These are phyloP conservation scores for Talaromyces sp. DNA, from an alignment of 2,329 filamentous ascomycete species.

Conservation along the genomic window DNA sequence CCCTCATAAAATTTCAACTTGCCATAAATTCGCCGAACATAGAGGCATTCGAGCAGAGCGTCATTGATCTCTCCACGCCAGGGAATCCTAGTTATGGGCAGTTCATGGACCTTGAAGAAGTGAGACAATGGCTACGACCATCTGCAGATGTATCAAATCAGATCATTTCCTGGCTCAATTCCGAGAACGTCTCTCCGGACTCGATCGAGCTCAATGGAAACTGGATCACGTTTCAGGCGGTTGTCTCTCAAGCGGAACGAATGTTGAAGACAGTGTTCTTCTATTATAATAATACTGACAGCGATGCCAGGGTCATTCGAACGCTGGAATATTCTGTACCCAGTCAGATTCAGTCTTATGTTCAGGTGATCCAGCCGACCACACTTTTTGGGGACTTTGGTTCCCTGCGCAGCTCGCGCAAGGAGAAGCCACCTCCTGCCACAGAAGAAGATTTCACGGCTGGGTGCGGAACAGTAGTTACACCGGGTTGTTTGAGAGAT, in stretches of 20 bases:
- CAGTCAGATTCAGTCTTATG: conserved; percentile 53
- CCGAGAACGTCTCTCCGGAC: conserved; percentile 50
- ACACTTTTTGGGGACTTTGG: conserved; percentile 61
- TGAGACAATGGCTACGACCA: conserved; percentile 59
- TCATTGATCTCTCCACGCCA: conserved; percentile 65
- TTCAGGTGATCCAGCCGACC: conserved; percentile 68
- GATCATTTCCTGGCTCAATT: conserved; percentile 59
- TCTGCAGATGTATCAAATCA: conserved; percentile 50
- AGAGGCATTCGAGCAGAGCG: conserved; percentile 58
- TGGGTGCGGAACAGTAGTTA: conserved; percentile 47
- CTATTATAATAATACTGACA: conserved; percentile 55
- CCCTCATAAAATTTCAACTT: conserved; percentile 52
- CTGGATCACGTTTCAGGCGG: conserved; percentile 61
- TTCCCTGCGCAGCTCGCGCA: conserved; percentile 39
- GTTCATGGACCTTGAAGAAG: conserved; percentile 63
- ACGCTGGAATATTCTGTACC: conserved; percentile 66
- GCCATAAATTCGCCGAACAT: conserved; percentile 54
- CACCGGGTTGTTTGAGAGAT: conserved; percentile 52
- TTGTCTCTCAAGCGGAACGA: conserved; percentile 50
- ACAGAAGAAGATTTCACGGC: conserved; percentile 26
- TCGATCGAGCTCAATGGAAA: conserved; percentile 57
- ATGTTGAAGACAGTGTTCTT: conserved; percentile 62
- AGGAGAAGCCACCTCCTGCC: conserved; percentile 21
- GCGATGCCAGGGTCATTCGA: conserved; percentile 53
- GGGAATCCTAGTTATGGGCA: conserved; percentile 61